Conservation (phyloP, 75 land plant species). For the Picea sitchensis region DNA sequence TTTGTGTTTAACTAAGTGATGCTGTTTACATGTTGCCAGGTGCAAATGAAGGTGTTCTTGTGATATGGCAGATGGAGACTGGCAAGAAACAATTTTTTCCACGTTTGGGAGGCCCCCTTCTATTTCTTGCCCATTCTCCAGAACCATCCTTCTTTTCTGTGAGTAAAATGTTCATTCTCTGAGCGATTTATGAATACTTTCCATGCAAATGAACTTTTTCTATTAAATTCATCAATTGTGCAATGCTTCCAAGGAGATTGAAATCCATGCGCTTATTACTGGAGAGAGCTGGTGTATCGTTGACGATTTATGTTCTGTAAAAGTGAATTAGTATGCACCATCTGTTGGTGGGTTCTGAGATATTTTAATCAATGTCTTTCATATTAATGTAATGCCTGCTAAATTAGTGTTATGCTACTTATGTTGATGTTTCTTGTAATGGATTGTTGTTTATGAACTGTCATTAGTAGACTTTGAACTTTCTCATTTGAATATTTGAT, state of each 20-base stretch:
- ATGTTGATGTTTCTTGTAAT: not conserved
- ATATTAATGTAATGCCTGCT: too few relatives aligned
- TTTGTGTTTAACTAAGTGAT: not conserved
- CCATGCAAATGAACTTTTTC: not conserved
- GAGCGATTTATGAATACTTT: not conserved
- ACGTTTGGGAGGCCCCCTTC: conserved; percentile 76
- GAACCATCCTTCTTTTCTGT: conserved; percentile 80
- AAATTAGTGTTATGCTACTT: not conserved
- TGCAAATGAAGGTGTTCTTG: conserved; percentile 88
- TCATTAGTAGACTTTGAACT: not conserved
- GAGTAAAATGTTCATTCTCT: conserved; percentile 21
- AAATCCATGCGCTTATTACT: not conserved
- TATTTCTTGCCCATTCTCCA: conserved; percentile 53
- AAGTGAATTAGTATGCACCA: not conserved
- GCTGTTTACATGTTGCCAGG: conserved; percentile 31
- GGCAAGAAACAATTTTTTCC: conserved; percentile 87
- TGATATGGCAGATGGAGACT: conserved; percentile 94
- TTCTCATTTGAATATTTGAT: too few relatives aligned
- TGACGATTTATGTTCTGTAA: not conserved
- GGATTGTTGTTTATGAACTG: not conserved
- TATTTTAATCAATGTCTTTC: not conserved
- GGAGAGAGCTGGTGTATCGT: not conserved
- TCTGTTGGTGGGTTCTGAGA: not conserved
- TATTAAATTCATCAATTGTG: not conserved
- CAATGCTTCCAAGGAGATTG: not conserved